Evolutionary conservation across 495 filamentous ascomycete genomes (phyloP).

Genomic region (Neurospora terricola): DNA sequence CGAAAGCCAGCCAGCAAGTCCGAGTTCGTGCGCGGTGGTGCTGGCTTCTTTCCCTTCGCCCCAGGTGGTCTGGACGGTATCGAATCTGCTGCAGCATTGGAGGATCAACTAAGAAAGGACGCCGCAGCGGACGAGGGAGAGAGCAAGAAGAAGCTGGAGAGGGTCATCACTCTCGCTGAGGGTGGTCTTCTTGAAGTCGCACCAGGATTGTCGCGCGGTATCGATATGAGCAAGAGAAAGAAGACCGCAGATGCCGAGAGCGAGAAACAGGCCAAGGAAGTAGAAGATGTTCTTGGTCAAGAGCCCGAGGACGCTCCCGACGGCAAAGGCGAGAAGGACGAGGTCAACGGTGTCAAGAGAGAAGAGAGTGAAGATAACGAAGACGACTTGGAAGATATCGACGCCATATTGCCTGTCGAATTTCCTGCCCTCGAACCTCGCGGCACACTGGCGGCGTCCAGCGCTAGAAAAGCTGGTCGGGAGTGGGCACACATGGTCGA

Average conservation of each 20-base stretch:
- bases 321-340: constrained; percentile 29
- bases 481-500: constrained; percentile 99
- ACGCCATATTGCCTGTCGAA: constrained; percentile 81
- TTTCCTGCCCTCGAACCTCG: constrained; percentile 89
- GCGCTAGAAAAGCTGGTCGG: constrained; percentile 59
- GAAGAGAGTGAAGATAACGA: constrained; percentile 35
- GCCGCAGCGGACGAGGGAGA: constrained; percentile 23
- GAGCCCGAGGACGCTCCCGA: constrained; percentile 48
- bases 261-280: constrained; percentile 52
- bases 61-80: constrained; percentile 85
- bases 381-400: constrained; percentile 67
- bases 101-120: constrained; percentile 44
- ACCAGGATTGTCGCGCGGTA: constrained; percentile 72
- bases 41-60: constrained; percentile 92
- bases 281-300: constrained; percentile 63
- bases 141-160: constrained; percentile 50
- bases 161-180: constrained; percentile 71
- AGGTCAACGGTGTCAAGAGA: constrained; percentile 44
- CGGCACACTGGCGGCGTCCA: constrained; percentile 59
- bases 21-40: constrained; percentile 90
- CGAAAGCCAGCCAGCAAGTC: constrained; percentile 80
- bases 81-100: constrained; percentile 66
- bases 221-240: constrained; percentile 59
- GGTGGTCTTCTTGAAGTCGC: constrained; percentile 73
- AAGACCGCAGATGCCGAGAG: constrained; percentile 39